phyloP scores from a whole-genome alignment of 306 rosid species.

The Lagenaria siceraria region DNA sequence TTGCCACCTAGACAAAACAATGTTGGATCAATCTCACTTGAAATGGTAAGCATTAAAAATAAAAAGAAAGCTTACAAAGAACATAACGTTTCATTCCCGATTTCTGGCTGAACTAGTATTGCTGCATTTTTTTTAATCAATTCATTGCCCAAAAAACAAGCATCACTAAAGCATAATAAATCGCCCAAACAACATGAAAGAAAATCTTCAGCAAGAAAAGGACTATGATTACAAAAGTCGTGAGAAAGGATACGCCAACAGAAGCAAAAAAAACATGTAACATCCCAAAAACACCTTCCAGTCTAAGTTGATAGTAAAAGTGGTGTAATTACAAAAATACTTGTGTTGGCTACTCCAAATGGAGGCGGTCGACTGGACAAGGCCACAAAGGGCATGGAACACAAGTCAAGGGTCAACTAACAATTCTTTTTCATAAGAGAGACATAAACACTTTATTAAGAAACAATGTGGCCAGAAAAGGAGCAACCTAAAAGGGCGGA shows the following conservation, averaged over 20 bases:
- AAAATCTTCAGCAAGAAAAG: neutral
- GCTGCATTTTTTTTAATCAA: neutral
- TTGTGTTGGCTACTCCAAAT: neutral
- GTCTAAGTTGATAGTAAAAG: neutral
- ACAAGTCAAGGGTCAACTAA: neutral
- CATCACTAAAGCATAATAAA: neutral
- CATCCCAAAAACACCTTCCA: neutral
- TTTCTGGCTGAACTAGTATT: neutral
- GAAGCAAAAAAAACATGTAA: neutral
- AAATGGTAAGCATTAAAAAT: conserved; percentile 1
- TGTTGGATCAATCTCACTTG: conserved; percentile 4
- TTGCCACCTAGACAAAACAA: conserved; percentile 53
- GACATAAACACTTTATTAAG: neutral
- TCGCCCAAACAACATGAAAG: neutral
- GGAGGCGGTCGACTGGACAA: neutral
- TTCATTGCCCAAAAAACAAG: neutral
- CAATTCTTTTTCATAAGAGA: neutral
- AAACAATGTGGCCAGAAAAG: neutral
- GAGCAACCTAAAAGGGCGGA: neutral
- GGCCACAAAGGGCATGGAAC: neutral
- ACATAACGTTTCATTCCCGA: neutral
- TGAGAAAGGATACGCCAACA: neutral
- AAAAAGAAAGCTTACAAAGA: neutral
- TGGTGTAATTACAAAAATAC: neutral
- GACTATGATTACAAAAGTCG: neutral